Base-by-base conservation (phyloP, 2,329 filamentous ascomycete species). In the Alternaria burnsii region DNA sequence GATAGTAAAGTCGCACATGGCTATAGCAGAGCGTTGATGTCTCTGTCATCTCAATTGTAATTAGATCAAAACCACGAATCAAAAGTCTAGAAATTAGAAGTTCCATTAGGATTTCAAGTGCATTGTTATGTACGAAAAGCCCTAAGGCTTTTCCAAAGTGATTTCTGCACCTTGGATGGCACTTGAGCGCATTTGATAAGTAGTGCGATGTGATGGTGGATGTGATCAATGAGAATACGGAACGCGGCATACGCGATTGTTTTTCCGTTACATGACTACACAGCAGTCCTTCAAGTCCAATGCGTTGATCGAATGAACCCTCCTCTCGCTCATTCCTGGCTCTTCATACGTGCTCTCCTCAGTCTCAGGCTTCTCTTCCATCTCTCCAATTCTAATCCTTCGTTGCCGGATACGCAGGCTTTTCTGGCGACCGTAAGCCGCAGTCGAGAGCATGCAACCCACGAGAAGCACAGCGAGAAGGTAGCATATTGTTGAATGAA, bases 11-110 rank as follows among this genome's bases (percentile, higher is more conserved):
- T 5, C 10, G 10, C 10, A 30, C 1, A 0, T 24, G 2, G 8
- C 7, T 24, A 24, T 24, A 24, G 24, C 24, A 24, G 1, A 24
- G 24, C 24, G 6, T 1, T 24, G 1, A 24, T 24, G 0, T 24
- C 6, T 24, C 0, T 24, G 0, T 24, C 1, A 24, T 24, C 0
- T 24, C 1, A 24, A 24, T 0, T 24, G 24, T 7, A 7, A 0
- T 0, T 24, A 24, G 0, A 24, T 24, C 7, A 2, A 7, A 24
- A 24, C 24, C 0, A 24, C 7, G 7, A 0, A 0, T 24, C 0
- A 24, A 24, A 24, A 7, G 24, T 24, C 24, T 24, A 24, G 22
- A 22, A 3, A 22, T 24, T 24, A 5, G 3, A 24, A 22, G 22
- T 4, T 4, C 4, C 22, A 22, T 22, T 22, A 22, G 22, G 3